Base-by-base conservation (phyloP, 176 grass and related monocot species). In the Calamus simplicifolius region DNA sequence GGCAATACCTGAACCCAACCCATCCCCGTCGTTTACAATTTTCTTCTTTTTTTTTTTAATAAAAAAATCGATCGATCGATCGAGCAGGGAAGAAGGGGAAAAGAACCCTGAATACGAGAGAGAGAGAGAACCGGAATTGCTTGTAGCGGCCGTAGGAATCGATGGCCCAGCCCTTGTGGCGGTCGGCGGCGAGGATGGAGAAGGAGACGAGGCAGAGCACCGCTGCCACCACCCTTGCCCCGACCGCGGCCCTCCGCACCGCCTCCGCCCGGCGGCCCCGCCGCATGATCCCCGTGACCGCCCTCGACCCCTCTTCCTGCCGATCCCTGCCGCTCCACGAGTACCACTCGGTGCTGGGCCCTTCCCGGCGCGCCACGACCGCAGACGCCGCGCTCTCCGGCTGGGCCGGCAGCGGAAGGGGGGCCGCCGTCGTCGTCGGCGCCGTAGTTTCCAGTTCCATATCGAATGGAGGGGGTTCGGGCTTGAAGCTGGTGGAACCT, bases 91-190 rank as follows among this genome's bases (percentile, higher is more conserved):
- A 6, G 31, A 6, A 26, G 27, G 13, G 52, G 4, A 56, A 65
- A 6, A 1, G 27, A 73, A 71, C 4, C 30, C 25, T 50, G 54
- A 29, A 27, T 13, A 4, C 49, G 71, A 18, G 27, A 27, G 54
- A 26, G 61, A 19, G 75, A 77, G 30, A 8, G 10, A 43, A 96
- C 87, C 84, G 79, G 56, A 92, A 82, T 60, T 92, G 93, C 59
- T 60, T 89, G 79, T 92, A 98, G 62, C 50, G 55, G 78, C 50
- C 69, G 64, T 81, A 97, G 27, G 87, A 91, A 31, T 97, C 93
- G 21, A 78, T 75, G 19, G 93, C 87, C 81, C 84, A 97, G 27
- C 87, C 93, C 78, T 79, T 92, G 84, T 72, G 72, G 26, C 50
- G 57, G 31, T 97, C 87, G 53, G 93, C 81, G 18, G 81, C 75